Base-by-base conservation (phyloP, 306 rosid genomes). In the Oxytropis ochrocephala region DNA sequence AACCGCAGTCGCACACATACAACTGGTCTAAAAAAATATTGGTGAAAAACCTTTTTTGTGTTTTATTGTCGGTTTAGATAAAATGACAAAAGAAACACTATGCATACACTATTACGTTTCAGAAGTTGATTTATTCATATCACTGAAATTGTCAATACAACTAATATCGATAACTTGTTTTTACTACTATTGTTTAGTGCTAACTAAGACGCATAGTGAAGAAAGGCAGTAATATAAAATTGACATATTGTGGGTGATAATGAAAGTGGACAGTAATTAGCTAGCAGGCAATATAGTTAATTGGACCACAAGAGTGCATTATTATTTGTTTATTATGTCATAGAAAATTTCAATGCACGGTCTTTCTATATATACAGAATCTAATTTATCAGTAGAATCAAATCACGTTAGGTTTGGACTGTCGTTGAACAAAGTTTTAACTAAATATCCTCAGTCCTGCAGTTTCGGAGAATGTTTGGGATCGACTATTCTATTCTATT, bases 351-450 rank as follows among this genome's bases (percentile, higher is more conserved):
- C 71, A 76, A 67, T 76, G 69, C 63, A 76, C 72, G 57, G 73
- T 64, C 49, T 87, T 77, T 80, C 75, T 41, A 69, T n/a, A n/a
- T n/a, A n/a, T 54, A 55, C 67, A 75, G 84, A 69, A 72, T 78
- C 83, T 75, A n/a, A n/a, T n/a, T n/a, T n/a, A 74, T 69, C 74
- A 69, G 73, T 67, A 69, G 69, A 52, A 39, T 72, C 38, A 70
- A 46, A 38, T 69, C 77, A 74, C 35, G 73, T 81, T 58, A 68
- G 72, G 74, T 19, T 57, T 79, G 84, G 85, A 82, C 82, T 74
- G 73, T 80, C 60, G 70, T 81, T 49, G 73, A 39, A 71, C 73
- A 81, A 83, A 82, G 72, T 76, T 87, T 83, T 76, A 66, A 36
- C 60, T 53, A n/a, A n/a, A n/a, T n/a, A 66, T 77, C 72, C 76